These are phyloP conservation scores for Lactarius tabidus DNA, from an alignment of 768 basidiomycete genomes.

Conservation along the genomic window DNA sequence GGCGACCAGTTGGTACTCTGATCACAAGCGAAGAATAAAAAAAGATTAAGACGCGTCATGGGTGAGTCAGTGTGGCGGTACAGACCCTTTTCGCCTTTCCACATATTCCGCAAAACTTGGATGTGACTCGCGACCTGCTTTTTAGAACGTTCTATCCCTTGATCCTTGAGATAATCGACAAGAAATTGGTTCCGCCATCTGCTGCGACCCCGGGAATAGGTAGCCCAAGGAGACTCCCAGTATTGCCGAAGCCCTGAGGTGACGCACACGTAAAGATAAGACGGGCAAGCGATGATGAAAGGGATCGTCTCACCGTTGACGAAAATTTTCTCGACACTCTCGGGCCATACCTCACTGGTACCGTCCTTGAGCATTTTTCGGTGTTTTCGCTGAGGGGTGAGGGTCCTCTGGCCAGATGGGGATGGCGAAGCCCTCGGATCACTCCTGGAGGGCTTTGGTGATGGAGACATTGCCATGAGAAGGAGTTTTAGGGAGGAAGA, in stretches of 20 bases:
- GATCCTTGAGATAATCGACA: constrained; percentile 70
- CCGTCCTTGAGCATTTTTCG: constrained; percentile 83
- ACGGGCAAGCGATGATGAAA: constrained; percentile 1
- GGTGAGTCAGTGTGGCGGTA: constrained; percentile 10
- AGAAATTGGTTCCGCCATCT: constrained; percentile 84
- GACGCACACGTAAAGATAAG: constrained; percentile 12
- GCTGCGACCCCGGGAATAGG: constrained; percentile 72
- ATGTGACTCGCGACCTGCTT: constrained; percentile 91
- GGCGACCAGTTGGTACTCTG: constrained; percentile 76
- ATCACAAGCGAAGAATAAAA: constrained; percentile 12
- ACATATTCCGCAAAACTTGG: constrained; percentile 82
- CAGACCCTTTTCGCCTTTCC: constrained; percentile 76
- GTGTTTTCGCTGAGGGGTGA: constrained; percentile 78
- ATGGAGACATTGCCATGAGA: constrained; percentile 27
- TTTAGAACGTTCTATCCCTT: constrained; percentile 69
- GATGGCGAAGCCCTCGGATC: constrained; percentile 19
- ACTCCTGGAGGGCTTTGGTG: constrained; percentile 30
- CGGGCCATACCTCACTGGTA: constrained; percentile 76
- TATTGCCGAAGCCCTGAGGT: constrained; percentile 64
- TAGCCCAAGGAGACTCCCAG: constrained; percentile 78
- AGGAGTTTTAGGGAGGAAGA: constrained; percentile 21
- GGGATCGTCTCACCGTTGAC: constrained; percentile 52
- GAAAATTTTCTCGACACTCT: constrained; percentile 70
- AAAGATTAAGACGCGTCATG: constrained; percentile 15
- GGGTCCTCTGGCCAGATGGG: constrained; percentile 34